Conservation (phyloP, 2,329 filamentous ascomycete species). For the Orbilia blumenaviensis region DNA sequence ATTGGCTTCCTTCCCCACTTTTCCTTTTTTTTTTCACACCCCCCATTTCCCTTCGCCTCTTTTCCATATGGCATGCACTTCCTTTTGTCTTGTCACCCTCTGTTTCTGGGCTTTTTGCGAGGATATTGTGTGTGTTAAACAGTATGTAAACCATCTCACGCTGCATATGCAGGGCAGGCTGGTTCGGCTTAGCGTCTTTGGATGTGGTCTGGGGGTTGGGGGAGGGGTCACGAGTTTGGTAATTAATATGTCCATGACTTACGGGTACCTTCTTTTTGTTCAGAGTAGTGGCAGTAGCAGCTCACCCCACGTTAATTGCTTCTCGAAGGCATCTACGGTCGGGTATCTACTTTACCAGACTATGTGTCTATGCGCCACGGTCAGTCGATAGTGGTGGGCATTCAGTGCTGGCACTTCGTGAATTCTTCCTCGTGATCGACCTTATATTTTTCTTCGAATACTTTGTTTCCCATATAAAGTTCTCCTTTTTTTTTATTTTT, state of each 20-base stretch:
- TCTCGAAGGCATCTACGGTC: not conserved
- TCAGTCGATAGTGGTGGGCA: conserved; percentile 4
- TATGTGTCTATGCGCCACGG: not conserved
- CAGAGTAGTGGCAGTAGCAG: too few species aligned
- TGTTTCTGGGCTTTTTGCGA: too few species aligned
- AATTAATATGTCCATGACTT: not conserved
- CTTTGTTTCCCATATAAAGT: too few species aligned
- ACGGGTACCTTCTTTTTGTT: not conserved
- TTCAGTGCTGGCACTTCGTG: not conserved
- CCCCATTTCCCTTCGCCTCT: too few species aligned
- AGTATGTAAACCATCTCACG: conserved; percentile 39
- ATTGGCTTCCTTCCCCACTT: not conserved
- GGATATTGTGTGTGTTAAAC: too few species aligned
- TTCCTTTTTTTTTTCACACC: not conserved
- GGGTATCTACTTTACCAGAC: too few species aligned
- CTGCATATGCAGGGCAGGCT: conserved; percentile 37
- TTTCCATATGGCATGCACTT: too few species aligned
- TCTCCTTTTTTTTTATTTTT: not conserved
- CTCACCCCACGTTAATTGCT: not conserved
- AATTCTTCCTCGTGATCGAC: not conserved
- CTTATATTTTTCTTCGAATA: not conserved
- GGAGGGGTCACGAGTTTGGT: not conserved
- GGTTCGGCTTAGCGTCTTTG: conserved; percentile 4
- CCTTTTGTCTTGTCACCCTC: too few species aligned
- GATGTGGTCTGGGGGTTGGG: not conserved